Evolutionary conservation across 441 rosid species (phyloP), one percentile per base, ranked within the genome.

Genomic region (Adansonia madagascariensis): DNA sequence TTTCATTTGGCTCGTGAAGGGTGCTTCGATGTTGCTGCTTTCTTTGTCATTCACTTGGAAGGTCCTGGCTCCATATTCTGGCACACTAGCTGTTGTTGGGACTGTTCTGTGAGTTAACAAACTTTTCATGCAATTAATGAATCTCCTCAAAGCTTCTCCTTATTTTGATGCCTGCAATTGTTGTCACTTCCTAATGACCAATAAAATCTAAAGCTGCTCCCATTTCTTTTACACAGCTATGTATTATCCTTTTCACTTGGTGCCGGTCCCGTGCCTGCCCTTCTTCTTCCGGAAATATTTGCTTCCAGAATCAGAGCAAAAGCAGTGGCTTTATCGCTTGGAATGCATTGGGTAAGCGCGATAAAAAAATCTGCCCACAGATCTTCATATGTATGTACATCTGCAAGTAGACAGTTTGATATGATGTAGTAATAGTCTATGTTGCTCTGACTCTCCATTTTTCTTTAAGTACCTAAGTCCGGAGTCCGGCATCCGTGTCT

Each of bases 211-310:
- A 87, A 67, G 0, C 44, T 24, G 62, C 22, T 82, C 73, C 61
- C 70, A 49, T 82, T 85, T 70, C 68, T 22, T 73, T 75, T 59
- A 71, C 27, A 24, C 91, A 96, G 99, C 84, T 96, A 94, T 80
- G 99, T 94, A 17, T 78, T 96, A 78, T 96, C 98, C 11, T 96
- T 96, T 87, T 94, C 99, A 55, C 98, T 94, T 77, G 99, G 99
- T 77, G 98, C 99, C 24, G 99, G 98, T 76, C 99, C 98, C 17
- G 99, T 96, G 55, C 98, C 98, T 27, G 98, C 98, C 69, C 94
- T 96, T 85, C 98, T 96, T 62, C 93, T 92, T 27, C 96, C 99
- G 8, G 99, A 96, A 86, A 94, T 96, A 82, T 96, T 94, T 74
- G 89, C 99, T 52, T 92, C 98, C 11, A 89, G 98, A 87, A 96